These are phyloP conservation scores for Rhodamnia rubescens DNA, from an alignment of 345 rosid genomes.

Conservation along the genomic window DNA sequence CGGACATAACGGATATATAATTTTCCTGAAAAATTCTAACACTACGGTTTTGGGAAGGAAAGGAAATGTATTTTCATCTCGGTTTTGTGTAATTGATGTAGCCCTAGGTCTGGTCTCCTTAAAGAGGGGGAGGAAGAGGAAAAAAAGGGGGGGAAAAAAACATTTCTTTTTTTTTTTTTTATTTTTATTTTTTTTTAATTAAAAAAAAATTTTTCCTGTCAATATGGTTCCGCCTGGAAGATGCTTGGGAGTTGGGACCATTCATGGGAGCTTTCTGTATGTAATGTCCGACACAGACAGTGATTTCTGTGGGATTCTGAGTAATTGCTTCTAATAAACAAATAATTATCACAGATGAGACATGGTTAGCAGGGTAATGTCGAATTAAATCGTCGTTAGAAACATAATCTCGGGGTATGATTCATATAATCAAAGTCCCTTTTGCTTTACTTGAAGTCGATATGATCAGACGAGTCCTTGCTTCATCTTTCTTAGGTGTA, in stretches of 20 bases:
- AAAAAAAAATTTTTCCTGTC: too few species aligned
- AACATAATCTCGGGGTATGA: background rate
- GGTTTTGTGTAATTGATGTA: background rate
- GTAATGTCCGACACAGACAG: background rate
- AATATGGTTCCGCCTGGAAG: background rate
- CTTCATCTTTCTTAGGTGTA: too few species aligned
- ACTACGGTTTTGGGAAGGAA: background rate
- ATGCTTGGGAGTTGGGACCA: background rate
- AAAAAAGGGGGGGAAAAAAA: too few species aligned
- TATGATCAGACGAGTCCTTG: background rate
- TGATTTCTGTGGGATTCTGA: background rate
- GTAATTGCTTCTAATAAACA: background rate
- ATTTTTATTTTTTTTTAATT: too few species aligned
- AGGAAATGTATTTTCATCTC: background rate
- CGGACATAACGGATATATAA: background rate
- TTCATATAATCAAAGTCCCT: background rate
- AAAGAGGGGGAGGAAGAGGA: too few species aligned
- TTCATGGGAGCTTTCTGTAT: background rate
- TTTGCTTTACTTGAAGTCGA: background rate
- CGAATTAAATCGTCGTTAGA: background rate
- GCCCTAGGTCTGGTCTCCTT: background rate
- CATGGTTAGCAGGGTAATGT: background rate
- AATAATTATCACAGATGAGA: background rate
- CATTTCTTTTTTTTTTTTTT: too few species aligned
- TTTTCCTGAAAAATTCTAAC: accelerated